Evolutionary conservation across 768 basidiomycete genomes (phyloP).

Genomic region (Pulveroboletus sp.): DNA sequence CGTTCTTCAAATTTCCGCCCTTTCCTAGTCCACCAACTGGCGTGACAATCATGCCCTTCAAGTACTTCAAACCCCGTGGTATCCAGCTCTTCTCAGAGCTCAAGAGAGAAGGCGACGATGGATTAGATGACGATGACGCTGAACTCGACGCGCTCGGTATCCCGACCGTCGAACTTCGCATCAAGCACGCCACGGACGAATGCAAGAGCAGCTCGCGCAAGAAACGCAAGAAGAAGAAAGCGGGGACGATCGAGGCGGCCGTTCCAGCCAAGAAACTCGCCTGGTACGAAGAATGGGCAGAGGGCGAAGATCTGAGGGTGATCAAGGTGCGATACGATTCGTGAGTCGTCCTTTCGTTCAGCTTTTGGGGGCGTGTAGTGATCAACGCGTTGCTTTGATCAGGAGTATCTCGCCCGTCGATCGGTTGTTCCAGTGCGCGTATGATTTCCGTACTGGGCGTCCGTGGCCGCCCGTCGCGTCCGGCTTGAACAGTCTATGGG

Average conservation of each 20-base stretch:
- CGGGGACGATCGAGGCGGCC: constrained; percentile 12
- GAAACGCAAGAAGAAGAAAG: constrained; percentile 42
- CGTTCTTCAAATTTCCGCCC: constrained; percentile 40
- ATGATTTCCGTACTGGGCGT: constrained; percentile 48
- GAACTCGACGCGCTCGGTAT: constrained; percentile 68
- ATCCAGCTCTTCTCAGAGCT: constrained; percentile 48
- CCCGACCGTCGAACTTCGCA: constrained; percentile 54
- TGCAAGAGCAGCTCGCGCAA: constrained; percentile 55
- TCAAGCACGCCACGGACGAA: constrained; percentile 51
- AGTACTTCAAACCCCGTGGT: constrained; percentile 51
- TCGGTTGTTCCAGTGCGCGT: constrained; percentile 54
- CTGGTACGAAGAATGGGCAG: constrained; percentile 76
- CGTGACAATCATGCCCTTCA: constrained; percentile 52
- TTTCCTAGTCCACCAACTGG: constrained; percentile 45
- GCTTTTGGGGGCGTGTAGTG: too few relatives aligned
- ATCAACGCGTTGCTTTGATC: not conserved
- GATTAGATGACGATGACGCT: constrained; percentile 32
- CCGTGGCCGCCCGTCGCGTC: constrained; percentile 35
- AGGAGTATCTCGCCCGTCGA: constrained; percentile 48
- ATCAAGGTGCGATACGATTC: constrained; percentile 42
- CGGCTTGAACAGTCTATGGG: constrained; percentile 50
- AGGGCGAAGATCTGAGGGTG: constrained; percentile 48
- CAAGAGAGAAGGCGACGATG: constrained; percentile 30
- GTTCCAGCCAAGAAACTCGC: constrained; percentile 27
- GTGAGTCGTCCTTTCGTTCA: constrained; percentile 35